Percentiles rank a stretch among this genome's conserved stretches.
phyloP scores from a whole-genome alignment of 257 asterid species.

The Solanum chilense region DNA sequence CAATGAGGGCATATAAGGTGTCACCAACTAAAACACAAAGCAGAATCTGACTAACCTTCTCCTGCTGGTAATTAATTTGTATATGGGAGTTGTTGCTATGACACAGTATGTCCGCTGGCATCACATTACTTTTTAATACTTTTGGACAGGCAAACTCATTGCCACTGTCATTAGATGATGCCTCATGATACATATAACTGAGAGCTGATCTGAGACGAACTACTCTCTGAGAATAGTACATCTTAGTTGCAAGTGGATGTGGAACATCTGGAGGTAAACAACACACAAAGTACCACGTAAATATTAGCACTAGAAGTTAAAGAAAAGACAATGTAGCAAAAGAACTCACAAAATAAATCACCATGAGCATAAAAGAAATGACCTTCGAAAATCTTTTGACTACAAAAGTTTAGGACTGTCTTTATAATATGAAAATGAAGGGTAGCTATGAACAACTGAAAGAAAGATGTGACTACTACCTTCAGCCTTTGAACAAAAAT shows the following conservation, averaged over 20 bases:
- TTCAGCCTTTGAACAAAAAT: background rate
- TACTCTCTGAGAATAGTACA: conserved; percentile 63
- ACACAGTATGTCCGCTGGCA: conserved; percentile 19
- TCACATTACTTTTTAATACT: conserved; percentile 24
- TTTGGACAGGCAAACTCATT: conserved; percentile 18
- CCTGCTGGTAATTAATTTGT: conserved; percentile 39
- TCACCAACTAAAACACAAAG: conserved; percentile 3
- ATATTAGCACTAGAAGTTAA: background rate
- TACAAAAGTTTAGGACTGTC: background rate
- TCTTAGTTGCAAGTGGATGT: conserved; percentile 86
- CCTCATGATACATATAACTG: conserved; percentile 41
- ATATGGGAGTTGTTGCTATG: conserved; percentile 25
- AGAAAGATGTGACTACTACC: background rate
- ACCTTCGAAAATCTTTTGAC: background rate
- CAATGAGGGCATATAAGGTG: background rate
- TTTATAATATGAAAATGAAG: background rate
- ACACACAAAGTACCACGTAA: background rate
- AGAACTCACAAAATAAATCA: background rate
- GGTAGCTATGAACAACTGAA: background rate
- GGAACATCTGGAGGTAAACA: conserved; percentile 41
- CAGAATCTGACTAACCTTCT: conserved; percentile 18
- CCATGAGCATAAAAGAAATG: background rate
- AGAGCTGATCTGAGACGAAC: conserved; percentile 53
- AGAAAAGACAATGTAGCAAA: background rate
- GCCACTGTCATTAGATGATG: conserved; percentile 26